Evolutionary conservation across 2,329 filamentous ascomycete genomes (phyloP).

Genomic region (Thermomyces lanuginosus): DNA sequence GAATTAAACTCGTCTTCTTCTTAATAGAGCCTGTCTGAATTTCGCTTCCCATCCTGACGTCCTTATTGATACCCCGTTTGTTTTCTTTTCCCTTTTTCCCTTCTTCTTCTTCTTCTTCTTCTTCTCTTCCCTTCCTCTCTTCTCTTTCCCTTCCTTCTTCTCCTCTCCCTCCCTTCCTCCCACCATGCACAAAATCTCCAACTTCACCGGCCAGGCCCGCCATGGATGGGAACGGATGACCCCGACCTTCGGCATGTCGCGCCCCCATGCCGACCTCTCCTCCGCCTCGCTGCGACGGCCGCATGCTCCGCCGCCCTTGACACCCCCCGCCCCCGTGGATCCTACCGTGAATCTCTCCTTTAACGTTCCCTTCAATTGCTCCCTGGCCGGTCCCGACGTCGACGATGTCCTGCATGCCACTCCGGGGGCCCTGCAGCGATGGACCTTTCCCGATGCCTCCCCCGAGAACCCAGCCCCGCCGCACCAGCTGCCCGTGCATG

Average conservation of each 20-base stretch:
- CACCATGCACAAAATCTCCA: slow-evolving; percentile 51
- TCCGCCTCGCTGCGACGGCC: slow-evolving; percentile 39
- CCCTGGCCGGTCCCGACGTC: slow-evolving; percentile 77
- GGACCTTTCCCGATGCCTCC: slow-evolving; percentile 82
- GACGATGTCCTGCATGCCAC: slow-evolving; percentile 92
- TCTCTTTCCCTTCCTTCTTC: slow-evolving; percentile 5
- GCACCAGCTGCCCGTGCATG: slow-evolving; percentile 82
- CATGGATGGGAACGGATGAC: slow-evolving; percentile 55
- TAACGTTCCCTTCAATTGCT: slow-evolving; percentile 91
- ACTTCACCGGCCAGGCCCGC: slow-evolving; percentile 49
- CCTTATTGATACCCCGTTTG: slow-evolving; percentile 12
- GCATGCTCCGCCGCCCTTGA: slow-evolving; percentile 35
- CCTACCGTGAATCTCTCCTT: slow-evolving; percentile 81
- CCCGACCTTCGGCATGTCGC: slow-evolving; percentile 47
- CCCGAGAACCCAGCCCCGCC: slow-evolving; percentile 70
- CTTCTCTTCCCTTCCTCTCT: slow-evolving; percentile 1
- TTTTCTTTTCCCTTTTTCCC: slow-evolving; percentile 13
- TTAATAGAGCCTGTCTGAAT: slow-evolving; percentile 1
- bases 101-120: slow-evolving; percentile 12
- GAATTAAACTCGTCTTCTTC: too few relatives aligned
- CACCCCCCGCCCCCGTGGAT: slow-evolving; percentile 56
- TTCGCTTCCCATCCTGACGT: slow-evolving; percentile 11
- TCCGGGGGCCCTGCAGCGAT: slow-evolving; percentile 69
- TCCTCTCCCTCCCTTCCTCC: slow-evolving; percentile 8
- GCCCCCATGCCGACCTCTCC: slow-evolving; percentile 39